phyloP scores from a whole-genome alignment of 768 basidiomycete species.

The Russula compacta region DNA sequence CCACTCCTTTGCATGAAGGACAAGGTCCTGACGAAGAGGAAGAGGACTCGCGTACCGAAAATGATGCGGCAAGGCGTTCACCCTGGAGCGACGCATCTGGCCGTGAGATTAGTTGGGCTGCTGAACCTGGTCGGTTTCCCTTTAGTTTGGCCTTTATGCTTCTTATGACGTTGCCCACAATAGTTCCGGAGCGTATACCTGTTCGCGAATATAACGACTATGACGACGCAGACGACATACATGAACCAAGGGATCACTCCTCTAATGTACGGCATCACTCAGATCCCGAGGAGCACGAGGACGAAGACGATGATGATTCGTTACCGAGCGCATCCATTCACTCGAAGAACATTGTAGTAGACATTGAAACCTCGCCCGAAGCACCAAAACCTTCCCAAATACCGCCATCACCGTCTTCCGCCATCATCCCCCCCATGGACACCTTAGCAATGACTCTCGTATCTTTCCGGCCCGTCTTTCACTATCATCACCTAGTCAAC shows the following conservation, averaged over 20 bases:
- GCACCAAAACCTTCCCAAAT: conserved; percentile 32
- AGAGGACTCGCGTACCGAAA: conserved; percentile 44
- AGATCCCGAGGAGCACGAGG: conserved; percentile 37
- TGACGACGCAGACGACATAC: conserved; percentile 37
- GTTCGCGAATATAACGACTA: conserved; percentile 50
- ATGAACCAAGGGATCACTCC: conserved; percentile 30
- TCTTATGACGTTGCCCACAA: conserved; percentile 5
- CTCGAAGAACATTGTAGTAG: conserved; percentile 54
- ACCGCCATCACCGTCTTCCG: conserved; percentile 43
- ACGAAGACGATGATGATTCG: conserved; percentile 37
- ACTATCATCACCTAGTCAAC: conserved; percentile 49
- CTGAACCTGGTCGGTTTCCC: conserved; percentile 51
- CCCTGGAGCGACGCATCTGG: conserved; percentile 25
- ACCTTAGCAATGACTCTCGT: conserved; percentile 42
- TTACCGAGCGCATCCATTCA: conserved; percentile 49
- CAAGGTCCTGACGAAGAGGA: conserved; percentile 47
- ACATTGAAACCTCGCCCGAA: conserved; percentile 53
- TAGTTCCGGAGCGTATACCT: conserved; percentile 58
- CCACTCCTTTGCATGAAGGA: conserved; percentile 59
- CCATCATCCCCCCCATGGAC: conserved; percentile 36
- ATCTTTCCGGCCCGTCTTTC: conserved; percentile 53
- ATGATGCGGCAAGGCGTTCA: conserved; percentile 23
- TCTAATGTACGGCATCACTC: conserved; percentile 8
- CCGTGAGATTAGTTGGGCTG: conserved; percentile 68
- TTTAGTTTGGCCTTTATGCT: neutral